These are phyloP conservation scores for Euphorbia lathyris DNA, from an alignment of 345 rosid species.

Conservation along the genomic window DNA sequence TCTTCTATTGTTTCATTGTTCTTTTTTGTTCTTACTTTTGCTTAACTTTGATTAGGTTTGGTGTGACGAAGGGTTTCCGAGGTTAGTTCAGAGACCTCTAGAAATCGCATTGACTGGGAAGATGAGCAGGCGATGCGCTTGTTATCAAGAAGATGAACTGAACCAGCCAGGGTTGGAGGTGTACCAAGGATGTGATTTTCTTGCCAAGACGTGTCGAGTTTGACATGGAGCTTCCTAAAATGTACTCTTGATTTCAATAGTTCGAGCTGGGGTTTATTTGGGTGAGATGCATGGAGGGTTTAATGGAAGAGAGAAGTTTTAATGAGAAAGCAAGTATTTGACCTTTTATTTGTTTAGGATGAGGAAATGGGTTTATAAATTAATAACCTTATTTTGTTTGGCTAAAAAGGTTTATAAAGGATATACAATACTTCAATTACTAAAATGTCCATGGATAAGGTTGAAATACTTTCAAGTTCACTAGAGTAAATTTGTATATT, in stretches of 20 bases:
- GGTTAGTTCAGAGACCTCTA: conserved; percentile 78
- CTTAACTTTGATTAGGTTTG: conserved; percentile 53
- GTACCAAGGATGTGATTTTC: conserved; percentile 73
- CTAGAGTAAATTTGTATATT: too few relatives aligned
- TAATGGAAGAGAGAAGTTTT: too few relatives aligned
- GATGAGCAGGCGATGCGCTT: conserved; percentile 89
- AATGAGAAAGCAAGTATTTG: too few relatives aligned
- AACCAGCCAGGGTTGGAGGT: conserved; percentile 68
- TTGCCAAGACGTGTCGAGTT: conserved; percentile 65
- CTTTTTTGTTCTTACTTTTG: background rate
- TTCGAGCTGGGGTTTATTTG: too few relatives aligned
- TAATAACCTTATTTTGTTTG: too few relatives aligned
- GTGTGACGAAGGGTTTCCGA: conserved; percentile 85
- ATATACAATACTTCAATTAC: too few relatives aligned
- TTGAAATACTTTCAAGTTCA: too few relatives aligned
- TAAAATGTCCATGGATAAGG: too few relatives aligned
- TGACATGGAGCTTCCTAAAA: conserved; percentile 7
- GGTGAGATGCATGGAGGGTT: too few relatives aligned
- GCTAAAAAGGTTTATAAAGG: too few relatives aligned
- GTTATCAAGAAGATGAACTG: conserved; percentile 71
- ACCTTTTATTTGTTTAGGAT: too few relatives aligned
- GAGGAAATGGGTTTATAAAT: too few relatives aligned
- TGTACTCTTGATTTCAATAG: background rate
- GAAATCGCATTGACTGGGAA: conserved; percentile 91
- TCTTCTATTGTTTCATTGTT: background rate